phyloP scores from a whole-genome alignment of 2,329 filamentous ascomycete species.

The Stagonosporopsis chrysanthemi region DNA sequence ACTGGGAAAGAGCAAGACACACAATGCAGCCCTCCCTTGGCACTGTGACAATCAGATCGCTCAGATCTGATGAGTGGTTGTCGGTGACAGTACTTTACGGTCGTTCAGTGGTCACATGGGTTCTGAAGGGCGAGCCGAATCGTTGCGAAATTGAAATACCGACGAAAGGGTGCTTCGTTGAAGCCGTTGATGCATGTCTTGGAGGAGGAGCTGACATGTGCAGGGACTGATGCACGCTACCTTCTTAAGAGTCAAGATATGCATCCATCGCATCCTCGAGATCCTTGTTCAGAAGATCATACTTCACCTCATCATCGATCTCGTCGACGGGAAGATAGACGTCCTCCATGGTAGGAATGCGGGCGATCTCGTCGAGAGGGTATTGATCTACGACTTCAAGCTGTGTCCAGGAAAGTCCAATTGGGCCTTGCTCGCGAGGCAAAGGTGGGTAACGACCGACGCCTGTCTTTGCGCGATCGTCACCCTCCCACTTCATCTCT shows the following conservation, averaged over 20 bases:
- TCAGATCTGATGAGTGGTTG: conserved; percentile 3
- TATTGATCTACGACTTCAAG: conserved; percentile 49
- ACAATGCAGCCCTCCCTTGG: conserved; percentile 7
- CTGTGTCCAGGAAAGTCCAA: conserved; percentile 53
- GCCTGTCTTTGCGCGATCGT: conserved; percentile 54
- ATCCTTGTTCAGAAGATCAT: conserved; percentile 36
- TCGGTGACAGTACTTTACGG: conserved; percentile 10
- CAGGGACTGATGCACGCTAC: background rate
- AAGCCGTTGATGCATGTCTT: background rate
- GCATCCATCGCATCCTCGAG: conserved; percentile 40
- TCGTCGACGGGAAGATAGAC: conserved; percentile 49
- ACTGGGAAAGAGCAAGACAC: background rate
- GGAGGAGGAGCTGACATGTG: background rate
- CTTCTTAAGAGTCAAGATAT: conserved; percentile 26
- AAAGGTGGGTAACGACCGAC: conserved; percentile 54
- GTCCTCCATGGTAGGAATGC: conserved; percentile 49
- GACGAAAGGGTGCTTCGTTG: conserved; percentile 1
- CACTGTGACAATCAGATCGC: conserved; percentile 1
- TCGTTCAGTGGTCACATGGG: conserved; percentile 17
- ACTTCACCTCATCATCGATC: conserved; percentile 38
- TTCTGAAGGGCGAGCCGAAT: conserved; percentile 21
- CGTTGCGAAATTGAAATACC: conserved; percentile 19
- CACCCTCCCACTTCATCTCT: conserved; percentile 58
- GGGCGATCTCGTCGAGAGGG: conserved; percentile 49
- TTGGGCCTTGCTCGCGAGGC: conserved; percentile 53